These are phyloP conservation scores for Papiliotrema laurentii DNA, from an alignment of 1,284 basidiomycete species.

Conservation along the genomic window DNA sequence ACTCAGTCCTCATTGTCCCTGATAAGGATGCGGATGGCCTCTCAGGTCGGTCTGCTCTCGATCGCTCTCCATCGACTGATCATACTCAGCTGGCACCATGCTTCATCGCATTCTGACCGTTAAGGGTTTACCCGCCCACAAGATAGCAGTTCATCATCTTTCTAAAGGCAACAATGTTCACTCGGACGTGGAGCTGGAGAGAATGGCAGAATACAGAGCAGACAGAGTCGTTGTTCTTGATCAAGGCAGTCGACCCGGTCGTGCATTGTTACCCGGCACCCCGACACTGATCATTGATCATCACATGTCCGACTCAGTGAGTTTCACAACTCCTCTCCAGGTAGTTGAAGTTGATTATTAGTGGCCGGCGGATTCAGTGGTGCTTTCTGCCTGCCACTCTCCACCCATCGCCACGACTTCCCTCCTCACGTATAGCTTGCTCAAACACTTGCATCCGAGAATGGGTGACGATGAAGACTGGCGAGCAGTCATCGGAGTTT, in stretches of 20 bases:
- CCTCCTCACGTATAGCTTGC: slow-evolving; percentile 31
- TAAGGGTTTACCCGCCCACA: slow-evolving; percentile 18
- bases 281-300: slow-evolving; percentile 36
- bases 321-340: neutral
- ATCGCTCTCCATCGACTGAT: neutral
- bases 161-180: slow-evolving; percentile 39
- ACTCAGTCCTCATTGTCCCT: slow-evolving; percentile 31
- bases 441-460: slow-evolving; percentile 27
- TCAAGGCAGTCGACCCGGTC: slow-evolving; percentile 40
- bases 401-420: slow-evolving; percentile 37
- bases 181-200: slow-evolving; percentile 20
- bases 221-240: slow-evolving; percentile 34
- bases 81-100: slow-evolving; percentile 27
- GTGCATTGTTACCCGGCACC: slow-evolving; percentile 11
- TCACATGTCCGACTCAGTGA: slow-evolving; percentile 36
- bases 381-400: slow-evolving; percentile 37
- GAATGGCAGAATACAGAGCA: slow-evolving; percentile 15
- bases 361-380: slow-evolving; percentile 31
- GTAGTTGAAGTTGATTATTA: slow-evolving; percentile 1
- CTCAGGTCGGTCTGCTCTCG: slow-evolving; percentile 14
- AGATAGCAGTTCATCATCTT: slow-evolving; percentile 34
- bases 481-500: slow-evolving; percentile 37
- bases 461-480: slow-evolving; percentile 27
- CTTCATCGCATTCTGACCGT: slow-evolving; percentile 27
- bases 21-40: slow-evolving; percentile 44